Evolutionary conservation across 2,329 filamentous ascomycete species (phyloP).

Genomic region (Incumbomyces delicatus): DNA sequence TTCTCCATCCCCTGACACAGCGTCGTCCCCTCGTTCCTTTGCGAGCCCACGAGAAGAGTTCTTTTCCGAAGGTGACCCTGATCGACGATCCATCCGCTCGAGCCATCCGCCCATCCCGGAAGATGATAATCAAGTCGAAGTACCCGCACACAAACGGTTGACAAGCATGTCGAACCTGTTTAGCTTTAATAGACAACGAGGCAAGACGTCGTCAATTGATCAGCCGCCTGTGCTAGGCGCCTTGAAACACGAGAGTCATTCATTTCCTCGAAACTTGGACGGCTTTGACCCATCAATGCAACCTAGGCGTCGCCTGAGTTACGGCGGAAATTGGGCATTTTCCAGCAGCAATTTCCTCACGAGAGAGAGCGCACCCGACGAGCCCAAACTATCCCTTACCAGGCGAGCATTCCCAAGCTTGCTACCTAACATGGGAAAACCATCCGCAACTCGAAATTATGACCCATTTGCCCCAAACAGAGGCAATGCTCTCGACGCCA

Average conservation of each 20-base stretch:
- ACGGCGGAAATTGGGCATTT: constrained; percentile 45
- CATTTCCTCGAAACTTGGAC: constrained; percentile 49
- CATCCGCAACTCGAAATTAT: constrained; percentile 30
- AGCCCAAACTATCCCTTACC: constrained; percentile 24
- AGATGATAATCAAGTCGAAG: constrained; percentile 34
- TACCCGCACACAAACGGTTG: constrained; percentile 28
- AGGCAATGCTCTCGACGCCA: constrained; percentile 38
- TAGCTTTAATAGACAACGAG: constrained; percentile 48
- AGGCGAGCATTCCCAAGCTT: constrained; percentile 30
- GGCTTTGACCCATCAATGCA: constrained; percentile 42
- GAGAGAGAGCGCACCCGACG: constrained; percentile 24
- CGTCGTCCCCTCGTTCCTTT: constrained; percentile 36
- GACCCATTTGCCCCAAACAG: constrained; percentile 37
- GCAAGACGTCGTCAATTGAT: constrained; percentile 46
- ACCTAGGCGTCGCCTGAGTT: constrained; percentile 44
- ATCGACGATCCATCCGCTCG: constrained; percentile 26
- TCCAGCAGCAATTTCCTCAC: constrained; percentile 38
- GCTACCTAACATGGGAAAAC: constrained; percentile 24
- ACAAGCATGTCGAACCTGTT: constrained; percentile 39
- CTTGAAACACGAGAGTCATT: constrained; percentile 53
- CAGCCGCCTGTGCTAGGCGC: constrained; percentile 49
- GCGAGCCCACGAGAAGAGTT: constrained; percentile 37
- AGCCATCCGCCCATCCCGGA: constrained; percentile 13
- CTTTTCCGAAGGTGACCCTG: constrained; percentile 28
- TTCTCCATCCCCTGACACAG: constrained; percentile 36